These are phyloP conservation scores for Trichoderma harzianum DNA, from an alignment of 2,329 filamentous ascomycete species.

Conservation along the genomic window DNA sequence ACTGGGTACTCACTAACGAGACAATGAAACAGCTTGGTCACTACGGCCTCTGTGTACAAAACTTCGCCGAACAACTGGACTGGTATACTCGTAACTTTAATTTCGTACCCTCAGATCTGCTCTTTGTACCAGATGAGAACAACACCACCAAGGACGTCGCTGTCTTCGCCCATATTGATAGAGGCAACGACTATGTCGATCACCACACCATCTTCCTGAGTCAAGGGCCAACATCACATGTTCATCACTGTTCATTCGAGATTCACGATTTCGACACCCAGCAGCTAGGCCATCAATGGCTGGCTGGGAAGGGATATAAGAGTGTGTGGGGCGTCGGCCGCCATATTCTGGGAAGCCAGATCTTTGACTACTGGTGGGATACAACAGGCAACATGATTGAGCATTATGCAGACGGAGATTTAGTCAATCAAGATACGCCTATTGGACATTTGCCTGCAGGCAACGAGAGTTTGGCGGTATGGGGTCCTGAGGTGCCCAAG, in stretches of 20 bases:
- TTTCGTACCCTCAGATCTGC: constrained; percentile 37
- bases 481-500: constrained; percentile 23
- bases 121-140: background rate
- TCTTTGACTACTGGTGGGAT: constrained; percentile 57
- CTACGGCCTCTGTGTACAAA: background rate
- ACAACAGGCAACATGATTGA: constrained; percentile 46
- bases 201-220: constrained; percentile 55
- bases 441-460: constrained; percentile 17
- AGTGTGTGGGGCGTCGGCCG: constrained; percentile 60
- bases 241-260: constrained; percentile 36
- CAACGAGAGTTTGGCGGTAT: constrained; percentile 18
- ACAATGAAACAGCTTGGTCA: background rate
- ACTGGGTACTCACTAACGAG: background rate
- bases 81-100: constrained; percentile 43
- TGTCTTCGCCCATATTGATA: constrained; percentile 53
- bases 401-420: constrained; percentile 61
- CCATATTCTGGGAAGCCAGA: constrained; percentile 57
- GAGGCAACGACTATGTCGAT: constrained; percentile 47
- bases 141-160: constrained; percentile 23
- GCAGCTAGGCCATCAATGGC: constrained; percentile 56
- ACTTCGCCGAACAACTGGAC: constrained; percentile 21
- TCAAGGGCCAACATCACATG: constrained; percentile 24
- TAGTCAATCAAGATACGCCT: constrained; percentile 52
- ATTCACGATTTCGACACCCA: constrained; percentile 61
- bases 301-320: constrained; percentile 50